Conservation (phyloP, 2,329 filamentous ascomycete genomes). For the Thermochaetoides dissita region DNA sequence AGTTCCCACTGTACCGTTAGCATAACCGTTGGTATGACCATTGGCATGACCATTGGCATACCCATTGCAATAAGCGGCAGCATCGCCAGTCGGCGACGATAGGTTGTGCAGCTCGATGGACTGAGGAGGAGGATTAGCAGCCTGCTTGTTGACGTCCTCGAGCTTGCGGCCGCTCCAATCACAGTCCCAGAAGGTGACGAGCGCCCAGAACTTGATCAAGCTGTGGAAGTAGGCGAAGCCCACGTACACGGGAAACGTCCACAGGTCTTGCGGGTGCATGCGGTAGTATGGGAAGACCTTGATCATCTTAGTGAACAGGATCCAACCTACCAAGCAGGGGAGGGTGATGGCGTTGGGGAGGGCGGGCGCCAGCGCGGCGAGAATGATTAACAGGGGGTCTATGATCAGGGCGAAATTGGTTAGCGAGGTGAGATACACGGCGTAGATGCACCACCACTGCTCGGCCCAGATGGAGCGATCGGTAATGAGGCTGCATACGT, state of each 20-base stretch:
- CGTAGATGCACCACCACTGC: conserved; percentile 40
- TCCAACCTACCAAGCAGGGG: conserved; percentile 25
- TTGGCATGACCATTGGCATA: too few species aligned
- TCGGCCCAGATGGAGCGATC: conserved; percentile 24
- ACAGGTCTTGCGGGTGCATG: conserved; percentile 36
- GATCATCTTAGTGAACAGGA: conserved; percentile 40
- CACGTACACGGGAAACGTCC: conserved; percentile 34
- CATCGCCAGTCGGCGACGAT: too few species aligned
- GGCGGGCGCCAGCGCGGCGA: conserved; percentile 11
- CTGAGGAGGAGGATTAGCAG: too few species aligned
- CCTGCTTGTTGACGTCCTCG: conserved; percentile 1
- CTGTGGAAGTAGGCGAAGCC: conserved; percentile 44
- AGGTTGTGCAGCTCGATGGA: too few species aligned
- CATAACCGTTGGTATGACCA: too few species aligned
- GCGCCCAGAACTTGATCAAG: conserved; percentile 41
- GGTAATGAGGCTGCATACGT: conserved; percentile 31
- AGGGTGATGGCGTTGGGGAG: conserved; percentile 1
- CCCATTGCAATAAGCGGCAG: too few species aligned
- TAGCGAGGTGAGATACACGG: conserved; percentile 39
- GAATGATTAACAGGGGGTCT: conserved; percentile 29
- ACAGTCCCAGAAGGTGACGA: conserved; percentile 36
- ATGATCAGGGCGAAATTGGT: conserved; percentile 42
- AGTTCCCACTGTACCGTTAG: too few species aligned
- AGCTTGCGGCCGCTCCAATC: conserved; percentile 29
- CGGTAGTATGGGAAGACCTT: conserved; percentile 41